Base-by-base conservation (phyloP, 2,329 filamentous ascomycete species). In the Talaromyces islandicus region DNA sequence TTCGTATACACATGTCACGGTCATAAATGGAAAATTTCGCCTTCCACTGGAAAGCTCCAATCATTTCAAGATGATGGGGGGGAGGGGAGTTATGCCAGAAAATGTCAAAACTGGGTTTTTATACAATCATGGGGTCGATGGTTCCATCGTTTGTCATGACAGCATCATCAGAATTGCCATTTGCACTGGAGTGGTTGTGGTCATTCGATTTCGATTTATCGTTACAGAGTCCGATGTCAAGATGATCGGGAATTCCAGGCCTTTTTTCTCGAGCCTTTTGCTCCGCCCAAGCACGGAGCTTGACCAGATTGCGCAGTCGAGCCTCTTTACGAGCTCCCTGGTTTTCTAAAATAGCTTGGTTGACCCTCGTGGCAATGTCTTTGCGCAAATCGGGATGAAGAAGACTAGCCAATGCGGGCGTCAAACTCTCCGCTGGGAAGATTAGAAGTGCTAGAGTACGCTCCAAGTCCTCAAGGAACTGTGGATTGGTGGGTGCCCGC, bases 361-460 rank as follows among this genome's bases (percentile, higher is more conserved):
- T 99, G 58, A 99, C 94, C 66, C 84, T 84, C 63, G 88, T 87
- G 4, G 94, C 94, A n/a, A 97, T 92, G 50, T 88, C 85, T 66
- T 88, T 86, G 63, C 94, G 87, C 51, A 97, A 81, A 54, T 86
- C 83, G 2, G 92, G 90, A 65, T 96, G 84, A 19, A 99, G 79
- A 29, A 99, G 80, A 53, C 85, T 85, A 41, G 88, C 86, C 32
- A 97, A 80, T 54, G 90, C 86, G 2, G 90, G 87, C 51, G 90
- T 85, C 41, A 97, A 82, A 57, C 85, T 88, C 57, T 94, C 89
- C n/a, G 85, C 83, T 0, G 91, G 87, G 67, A 97, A 96, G 50
- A 99, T 88, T 43, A 99, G 81, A 46, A 99, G 82, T 0, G 91
- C 89, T 88, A 99, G 96, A 0, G 94, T 97, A 71, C 88, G 85